Base-by-base conservation (phyloP, 2,329 filamentous ascomycete genomes). In the Pseudofabraea citricarpa region DNA sequence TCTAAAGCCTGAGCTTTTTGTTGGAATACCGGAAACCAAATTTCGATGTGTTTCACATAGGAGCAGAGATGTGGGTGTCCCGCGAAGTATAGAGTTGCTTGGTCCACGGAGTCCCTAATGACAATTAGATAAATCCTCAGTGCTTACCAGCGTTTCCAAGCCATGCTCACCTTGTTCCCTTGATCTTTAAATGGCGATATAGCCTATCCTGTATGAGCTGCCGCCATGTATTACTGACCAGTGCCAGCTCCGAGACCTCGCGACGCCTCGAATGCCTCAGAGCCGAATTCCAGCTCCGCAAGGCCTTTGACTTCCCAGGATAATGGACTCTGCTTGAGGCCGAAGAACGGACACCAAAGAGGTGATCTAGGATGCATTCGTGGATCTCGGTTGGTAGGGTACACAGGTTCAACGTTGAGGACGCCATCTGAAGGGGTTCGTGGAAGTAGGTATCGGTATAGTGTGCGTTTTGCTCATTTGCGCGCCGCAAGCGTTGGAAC, bases 131-230 rank as follows among this genome's bases (percentile, higher is more conserved):
- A 22, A 21, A 9, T 24, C 5, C 19, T 32, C n/a, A 32, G 13
- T n/a, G n/a, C 15, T 32, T n/a, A 31, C 16, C 27, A 31, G 9
- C 13, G 10, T n/a, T 22, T n/a, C 15, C 19, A 15, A 15, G 12
- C n/a, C 7, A n/a, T 37, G 10, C 35, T 37, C 23, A 37, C 35
- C 19, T 21, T 0, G 83, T 87, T 1, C 82, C 85, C 64, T 87
- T 85, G 53, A 89, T 69, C 63, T 88, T 87, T 65, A 89, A 78
- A 60, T 87, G 84, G 32, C 85, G 74, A 64, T 87, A 90, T 2
- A 90, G 73, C 27, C 85, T 74, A 57, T 84, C 75, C 59, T 89
- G 85, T 16, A 90, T 78, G 44, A 88, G 58, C 26, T 71, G 66
- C 38, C 81, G 75, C 84, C 84, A 89, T n/a, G 74, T 64, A 4